phyloP scores from a whole-genome alignment of 257 asterid genomes.

The Solanum chilense region DNA sequence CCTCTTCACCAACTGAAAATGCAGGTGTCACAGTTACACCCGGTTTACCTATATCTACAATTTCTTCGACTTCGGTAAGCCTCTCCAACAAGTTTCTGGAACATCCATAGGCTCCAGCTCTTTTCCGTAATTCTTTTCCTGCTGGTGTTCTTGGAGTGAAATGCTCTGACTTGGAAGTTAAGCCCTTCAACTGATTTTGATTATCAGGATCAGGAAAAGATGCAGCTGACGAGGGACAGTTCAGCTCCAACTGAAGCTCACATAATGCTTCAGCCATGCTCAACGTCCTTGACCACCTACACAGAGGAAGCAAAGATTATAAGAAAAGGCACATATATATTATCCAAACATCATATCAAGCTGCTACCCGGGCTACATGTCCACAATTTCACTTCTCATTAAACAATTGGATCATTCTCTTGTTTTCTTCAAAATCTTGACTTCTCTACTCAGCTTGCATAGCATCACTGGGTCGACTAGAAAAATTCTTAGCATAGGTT shows the following conservation, averaged over 20 bases:
- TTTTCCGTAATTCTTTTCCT: conserved; percentile 42
- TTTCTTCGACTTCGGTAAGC: conserved; percentile 4
- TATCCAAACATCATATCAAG: not conserved
- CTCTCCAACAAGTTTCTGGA: conserved; percentile 9
- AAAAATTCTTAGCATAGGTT: not conserved
- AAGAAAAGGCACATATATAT: not conserved
- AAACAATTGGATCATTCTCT: not conserved
- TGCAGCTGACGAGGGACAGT: conserved; percentile 4
- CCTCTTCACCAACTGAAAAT: conserved; percentile 2
- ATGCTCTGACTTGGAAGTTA: conserved; percentile 5
- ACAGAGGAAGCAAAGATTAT: not conserved
- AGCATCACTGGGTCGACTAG: not conserved
- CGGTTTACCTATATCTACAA: not conserved
- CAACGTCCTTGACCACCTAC: conserved; percentile 83
- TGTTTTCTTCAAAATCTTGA: not conserved
- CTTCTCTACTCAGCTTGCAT: not conserved
- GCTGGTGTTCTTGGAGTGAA: conserved; percentile 49
- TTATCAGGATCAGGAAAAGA: conserved; percentile 5
- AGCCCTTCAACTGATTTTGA: conserved; percentile 9
- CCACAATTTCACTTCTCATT: not conserved
- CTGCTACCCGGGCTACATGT: not conserved
- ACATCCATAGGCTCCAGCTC: conserved; percentile 4
- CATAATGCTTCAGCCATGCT: conserved; percentile 78
- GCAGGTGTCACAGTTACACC: not conserved
- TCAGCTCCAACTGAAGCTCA: conserved; percentile 67